Evolutionary conservation across 306 rosid species (phyloP).

Genomic region (Quercus rubra): DNA sequence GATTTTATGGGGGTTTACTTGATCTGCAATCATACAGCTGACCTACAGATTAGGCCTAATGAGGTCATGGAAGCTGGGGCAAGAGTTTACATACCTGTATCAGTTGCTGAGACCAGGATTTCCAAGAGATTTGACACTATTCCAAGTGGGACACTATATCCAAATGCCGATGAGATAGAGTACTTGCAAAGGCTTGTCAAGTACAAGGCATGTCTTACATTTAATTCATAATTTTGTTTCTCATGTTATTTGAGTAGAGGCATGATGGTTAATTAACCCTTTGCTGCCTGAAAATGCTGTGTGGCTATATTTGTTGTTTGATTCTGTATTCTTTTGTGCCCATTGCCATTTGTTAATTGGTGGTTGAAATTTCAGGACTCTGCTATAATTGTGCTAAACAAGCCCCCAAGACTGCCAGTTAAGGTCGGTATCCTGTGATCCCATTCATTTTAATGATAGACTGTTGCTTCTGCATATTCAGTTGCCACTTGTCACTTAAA

Average conservation of each 20-base stretch:
- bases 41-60: constrained; percentile 67
- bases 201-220: constrained; percentile 63
- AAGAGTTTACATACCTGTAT: constrained; percentile 65
- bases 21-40: constrained; percentile 45
- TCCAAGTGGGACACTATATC: constrained; percentile 88
- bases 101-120: constrained; percentile 73
- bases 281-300: background rate
- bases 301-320: constrained; percentile 11
- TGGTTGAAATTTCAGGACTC: constrained; percentile 57
- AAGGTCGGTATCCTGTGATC: constrained; percentile 54
- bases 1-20: constrained; percentile 30
- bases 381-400: constrained; percentile 76
- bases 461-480: constrained; percentile 4
- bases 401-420: constrained; percentile 92
- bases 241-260: constrained; percentile 12
- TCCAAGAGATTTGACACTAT: constrained; percentile 85
- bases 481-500: background rate
- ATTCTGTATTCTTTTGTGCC: background rate
- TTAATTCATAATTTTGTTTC: constrained; percentile 6
- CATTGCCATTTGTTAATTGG: constrained; percentile 3
- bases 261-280: background rate
- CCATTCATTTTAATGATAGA: constrained; percentile 6
- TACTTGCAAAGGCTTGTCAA: constrained; percentile 89
- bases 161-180: constrained; percentile 92
- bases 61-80: constrained; percentile 71